Percentiles rank a stretch among this genome's conserved stretches.
Conservation (phyloP, 1,284 basidiomycete genomes). For the Earliella scabrosa region DNA sequence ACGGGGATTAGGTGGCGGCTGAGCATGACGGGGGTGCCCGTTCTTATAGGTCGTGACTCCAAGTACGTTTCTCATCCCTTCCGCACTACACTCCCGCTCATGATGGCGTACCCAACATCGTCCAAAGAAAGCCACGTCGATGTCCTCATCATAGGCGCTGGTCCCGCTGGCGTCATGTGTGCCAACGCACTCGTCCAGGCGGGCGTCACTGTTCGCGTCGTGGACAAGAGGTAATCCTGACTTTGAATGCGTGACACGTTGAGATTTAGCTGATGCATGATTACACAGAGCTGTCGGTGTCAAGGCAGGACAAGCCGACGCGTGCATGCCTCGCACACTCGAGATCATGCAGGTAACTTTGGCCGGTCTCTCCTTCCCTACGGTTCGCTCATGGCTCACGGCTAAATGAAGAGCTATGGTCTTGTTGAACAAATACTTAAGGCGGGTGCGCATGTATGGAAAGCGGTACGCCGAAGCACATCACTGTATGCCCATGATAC, state of each 20-base stretch:
- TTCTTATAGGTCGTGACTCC: too few relatives aligned
- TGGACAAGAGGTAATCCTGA: slow-evolving; percentile 70
- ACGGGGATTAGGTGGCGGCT: too few relatives aligned
- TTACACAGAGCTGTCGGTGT: background rate
- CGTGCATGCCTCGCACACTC: background rate
- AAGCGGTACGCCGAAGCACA: background rate
- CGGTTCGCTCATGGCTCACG: too few relatives aligned
- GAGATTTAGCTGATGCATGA: too few relatives aligned
- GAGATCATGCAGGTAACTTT: background rate
- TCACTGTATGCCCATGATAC: too few relatives aligned
- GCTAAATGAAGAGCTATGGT: background rate
- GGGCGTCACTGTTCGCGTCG: slow-evolving; percentile 62
- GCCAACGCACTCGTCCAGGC: slow-evolving; percentile 62
- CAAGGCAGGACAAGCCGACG: background rate
- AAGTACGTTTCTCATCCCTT: too few relatives aligned
- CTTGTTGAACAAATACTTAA: background rate
- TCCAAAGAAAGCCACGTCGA: slow-evolving; percentile 42
- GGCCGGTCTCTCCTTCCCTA: background rate
- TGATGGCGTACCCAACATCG: too few relatives aligned
- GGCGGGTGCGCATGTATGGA: background rate
- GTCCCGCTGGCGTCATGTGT: slow-evolving; percentile 64
- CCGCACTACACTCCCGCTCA: too few relatives aligned
- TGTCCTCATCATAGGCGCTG: slow-evolving; percentile 60
- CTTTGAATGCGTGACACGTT: too few relatives aligned
- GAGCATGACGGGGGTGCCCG: too few relatives aligned